Evolutionary conservation across 2,329 filamentous ascomycete species (phyloP).

Genomic region (Fusarium sp.): DNA sequence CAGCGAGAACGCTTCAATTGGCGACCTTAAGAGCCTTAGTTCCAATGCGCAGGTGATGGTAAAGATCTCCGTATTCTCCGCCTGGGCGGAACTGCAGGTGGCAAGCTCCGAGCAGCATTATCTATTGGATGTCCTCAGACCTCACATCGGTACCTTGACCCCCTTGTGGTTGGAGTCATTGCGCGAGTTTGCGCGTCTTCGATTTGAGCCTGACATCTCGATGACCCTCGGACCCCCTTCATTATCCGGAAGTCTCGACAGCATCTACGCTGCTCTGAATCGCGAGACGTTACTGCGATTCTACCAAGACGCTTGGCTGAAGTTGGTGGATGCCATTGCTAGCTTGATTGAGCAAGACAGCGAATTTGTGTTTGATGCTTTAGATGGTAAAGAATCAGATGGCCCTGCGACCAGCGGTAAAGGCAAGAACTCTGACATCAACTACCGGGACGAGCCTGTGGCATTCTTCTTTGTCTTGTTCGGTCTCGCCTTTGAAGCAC

Average conservation of each 20-base stretch:
- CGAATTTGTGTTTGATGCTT: constrained; percentile 94
- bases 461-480: constrained; percentile 99
- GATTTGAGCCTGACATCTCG: constrained; percentile 97
- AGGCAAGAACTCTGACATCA: constrained; percentile 81
- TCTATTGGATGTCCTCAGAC: constrained; percentile 85
- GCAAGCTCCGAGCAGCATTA: constrained; percentile 93
- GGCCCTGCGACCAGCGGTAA: constrained; percentile 61
- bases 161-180: constrained; percentile 94
- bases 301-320: constrained; percentile 97
- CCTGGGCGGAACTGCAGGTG: constrained; percentile 97
- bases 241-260: constrained; percentile 86
- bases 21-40: constrained; percentile 90
- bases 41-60: constrained; percentile 99
- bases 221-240: constrained; percentile 86
- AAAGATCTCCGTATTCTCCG: constrained; percentile 95
- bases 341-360: constrained; percentile 98
- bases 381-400: constrained; percentile 82
- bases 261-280: constrained; percentile 94
- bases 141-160: constrained; percentile 88
- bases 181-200: constrained; percentile 89
- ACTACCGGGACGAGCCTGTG: constrained; percentile 96
- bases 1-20: constrained; percentile 84
- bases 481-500: constrained; percentile 93
- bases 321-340: constrained; percentile 95
- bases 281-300: constrained; percentile 93